Evolutionary conservation across 345 rosid species (phyloP).

Genomic region (Aurinia saxatilis): DNA sequence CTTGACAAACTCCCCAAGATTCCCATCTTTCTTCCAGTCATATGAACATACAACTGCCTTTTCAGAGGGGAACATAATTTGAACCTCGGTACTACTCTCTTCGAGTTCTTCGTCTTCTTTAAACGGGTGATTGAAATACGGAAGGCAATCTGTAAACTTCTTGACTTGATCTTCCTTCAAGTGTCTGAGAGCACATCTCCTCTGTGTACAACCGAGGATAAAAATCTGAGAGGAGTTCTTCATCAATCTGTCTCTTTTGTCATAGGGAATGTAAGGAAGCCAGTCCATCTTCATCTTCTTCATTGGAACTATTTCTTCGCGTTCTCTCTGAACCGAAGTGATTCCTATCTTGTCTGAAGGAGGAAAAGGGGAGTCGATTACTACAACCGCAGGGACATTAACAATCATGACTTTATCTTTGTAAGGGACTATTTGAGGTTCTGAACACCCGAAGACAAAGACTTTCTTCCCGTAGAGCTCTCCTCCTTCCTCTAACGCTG

Average conservation of each 20-base stretch:
- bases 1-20: too few relatives aligned
- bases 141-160: constrained; percentile 88
- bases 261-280: constrained; percentile 89
- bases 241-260: constrained; percentile 79
- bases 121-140: too few relatives aligned
- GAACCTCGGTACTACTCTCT: too few relatives aligned
- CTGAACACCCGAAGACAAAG: constrained; percentile 80
- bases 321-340: constrained; percentile 92
- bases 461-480: constrained; percentile 63
- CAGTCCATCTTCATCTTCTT: constrained; percentile 98
- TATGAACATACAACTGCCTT: too few relatives aligned
- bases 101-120: too few relatives aligned
- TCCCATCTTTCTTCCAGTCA: too few relatives aligned
- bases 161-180: constrained; percentile 83
- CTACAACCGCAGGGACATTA: constrained; percentile 78
- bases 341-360: constrained; percentile 98
- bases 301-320: constrained; percentile 97
- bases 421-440: constrained; percentile 80
- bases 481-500: constrained; percentile 91
- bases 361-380: constrained; percentile 76
- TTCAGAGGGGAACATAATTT: too few relatives aligned
- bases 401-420: constrained; percentile 44
- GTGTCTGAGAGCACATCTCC: constrained; percentile 87
- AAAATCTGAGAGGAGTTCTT: constrained; percentile 67
- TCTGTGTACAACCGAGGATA: constrained; percentile 73